Evolutionary conservation across 2,329 filamentous ascomycete species (phyloP), one percentile per base, ranked within the genome.

Genomic region (Didymella exigua): DNA sequence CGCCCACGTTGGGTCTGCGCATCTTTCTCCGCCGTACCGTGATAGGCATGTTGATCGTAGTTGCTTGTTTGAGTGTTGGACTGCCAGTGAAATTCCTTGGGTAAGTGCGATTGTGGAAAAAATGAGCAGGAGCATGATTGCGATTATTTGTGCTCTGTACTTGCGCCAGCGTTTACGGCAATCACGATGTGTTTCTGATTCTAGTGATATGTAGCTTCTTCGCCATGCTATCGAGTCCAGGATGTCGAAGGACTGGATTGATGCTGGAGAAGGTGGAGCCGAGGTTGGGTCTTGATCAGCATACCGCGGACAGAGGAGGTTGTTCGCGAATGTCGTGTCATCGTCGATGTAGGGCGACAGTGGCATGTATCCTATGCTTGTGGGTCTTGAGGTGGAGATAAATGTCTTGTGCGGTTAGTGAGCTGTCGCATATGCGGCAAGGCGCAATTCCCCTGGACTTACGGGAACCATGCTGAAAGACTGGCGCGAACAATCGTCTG

Each of bases 241-340:
- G 33, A 72, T 62, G 45, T 74, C 71, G 49, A 75, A 71, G 14
- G 70, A 70, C 48, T 74, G 68, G 16, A 73, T 63, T 1, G 69
- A 72, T 9, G 70, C 65, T 23, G 70, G 71, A 9, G 71, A 73
- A n/a, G 69, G 68, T 11, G 71, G 72, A n/a, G 68, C 65, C 19
- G 68, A 70, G 1, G 67, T 62, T 10, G 62, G 46, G 40, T 74
- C 70, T 18, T 58, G 58, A 33, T 74, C 70, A 26, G 69, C 69
- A 57, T 74, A 73, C 41, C 66, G 68, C 9, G 70, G 69, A 44
- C 62, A 71, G 26, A 74, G 67, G 13, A 67, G 50, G 30, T 60
- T 67, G 47, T 69, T 63, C 9, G 69, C 60, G 8, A 69, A 61
- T 0, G 59, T 49, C 18, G 55, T 54, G 13, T 63, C 58, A 42